Base-by-base conservation (phyloP, 1,139 yeast species). In the Sugiyamaella xylanicola region DNA sequence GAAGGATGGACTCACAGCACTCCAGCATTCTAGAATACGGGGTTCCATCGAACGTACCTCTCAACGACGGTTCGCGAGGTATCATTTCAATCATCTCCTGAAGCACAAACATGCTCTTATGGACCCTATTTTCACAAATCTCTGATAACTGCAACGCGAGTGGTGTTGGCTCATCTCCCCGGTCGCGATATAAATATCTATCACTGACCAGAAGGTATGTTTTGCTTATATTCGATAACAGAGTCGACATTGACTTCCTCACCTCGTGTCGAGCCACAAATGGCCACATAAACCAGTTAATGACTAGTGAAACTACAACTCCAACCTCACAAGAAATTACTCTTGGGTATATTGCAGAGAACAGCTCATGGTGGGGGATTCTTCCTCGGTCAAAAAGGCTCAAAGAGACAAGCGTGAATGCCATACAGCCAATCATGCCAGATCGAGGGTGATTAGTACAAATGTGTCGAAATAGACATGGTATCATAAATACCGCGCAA, bases 211-310 rank as follows among this genome's bases (percentile, higher is more conserved):
- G 68, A 59, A 77, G 81, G 58, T 78, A 79, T 1, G 79, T 74
- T 59, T 76, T 78, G 15, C 78, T 72, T 27, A 78, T 66, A 59
- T 78, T 77, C 1, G 72, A 65, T 15, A 79, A 59, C 39, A 78
- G 58, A 1, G 72, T 68, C 0, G 81, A 68, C 48, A 75, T 66
- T 0, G 80, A 74, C 8, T 69, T 60, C 32, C 77, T 71, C 4
- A 78, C 69, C 56, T 78, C 81, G 13, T 68, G 70, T 32, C 77
- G 71, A 1, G 82, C 79, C 20, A 72, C 72, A 62, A 77, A 77
- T 0, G 83, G 80, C 82, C 82, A 79, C 17, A 78, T 65, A 1
- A 78, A 52, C 80, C 81, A 78, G 56, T 74, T 77, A 2, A 76
- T 66, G 1, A 74, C 59, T 36, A 76, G 68, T 0, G 81, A 67